Percentiles rank a stretch among this genome's conserved stretches.
Conservation (phyloP, 2,329 filamentous ascomycete genomes). For the Penicillium sp. region DNA sequence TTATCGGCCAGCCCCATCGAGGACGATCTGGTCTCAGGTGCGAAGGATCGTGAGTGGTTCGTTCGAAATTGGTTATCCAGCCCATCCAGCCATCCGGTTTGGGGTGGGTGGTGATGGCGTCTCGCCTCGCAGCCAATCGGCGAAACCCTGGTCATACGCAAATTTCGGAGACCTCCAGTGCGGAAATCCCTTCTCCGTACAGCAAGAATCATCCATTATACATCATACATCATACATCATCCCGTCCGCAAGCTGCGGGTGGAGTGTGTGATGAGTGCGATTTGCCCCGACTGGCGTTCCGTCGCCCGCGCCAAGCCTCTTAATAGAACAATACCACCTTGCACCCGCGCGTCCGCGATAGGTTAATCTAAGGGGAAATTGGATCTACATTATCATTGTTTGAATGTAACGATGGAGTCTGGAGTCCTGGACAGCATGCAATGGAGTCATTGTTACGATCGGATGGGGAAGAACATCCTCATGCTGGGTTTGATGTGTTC, state of each 20-base stretch:
- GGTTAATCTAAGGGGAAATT: not conserved
- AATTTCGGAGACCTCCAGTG: not conserved
- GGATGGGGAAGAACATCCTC: not conserved
- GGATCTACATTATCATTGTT: not conserved
- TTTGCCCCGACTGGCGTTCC: not conserved
- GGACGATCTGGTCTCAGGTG: not conserved
- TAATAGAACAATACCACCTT: not conserved
- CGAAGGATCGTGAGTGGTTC: not conserved
- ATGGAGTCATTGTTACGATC: not conserved
- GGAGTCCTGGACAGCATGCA: not conserved
- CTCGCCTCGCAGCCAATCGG: conserved; percentile 2
- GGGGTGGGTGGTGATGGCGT: not conserved
- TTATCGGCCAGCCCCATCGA: conserved; percentile 7
- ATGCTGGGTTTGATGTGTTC: not conserved
- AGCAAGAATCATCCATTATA: too few species aligned
- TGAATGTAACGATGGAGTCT: conserved; percentile 3
- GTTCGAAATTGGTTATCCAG: not conserved
- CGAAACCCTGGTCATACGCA: not conserved
- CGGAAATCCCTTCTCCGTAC: not conserved
- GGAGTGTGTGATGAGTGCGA: conserved; percentile 5
- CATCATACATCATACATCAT: not conserved
- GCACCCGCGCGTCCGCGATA: not conserved
- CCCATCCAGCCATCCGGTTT: conserved; percentile 1
- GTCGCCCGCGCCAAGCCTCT: conserved; percentile 5
- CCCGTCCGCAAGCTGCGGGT: not conserved